phyloP scores from a whole-genome alignment of 495 filamentous ascomycete species.

The Aspergillus sclerotiicarbonarius region DNA sequence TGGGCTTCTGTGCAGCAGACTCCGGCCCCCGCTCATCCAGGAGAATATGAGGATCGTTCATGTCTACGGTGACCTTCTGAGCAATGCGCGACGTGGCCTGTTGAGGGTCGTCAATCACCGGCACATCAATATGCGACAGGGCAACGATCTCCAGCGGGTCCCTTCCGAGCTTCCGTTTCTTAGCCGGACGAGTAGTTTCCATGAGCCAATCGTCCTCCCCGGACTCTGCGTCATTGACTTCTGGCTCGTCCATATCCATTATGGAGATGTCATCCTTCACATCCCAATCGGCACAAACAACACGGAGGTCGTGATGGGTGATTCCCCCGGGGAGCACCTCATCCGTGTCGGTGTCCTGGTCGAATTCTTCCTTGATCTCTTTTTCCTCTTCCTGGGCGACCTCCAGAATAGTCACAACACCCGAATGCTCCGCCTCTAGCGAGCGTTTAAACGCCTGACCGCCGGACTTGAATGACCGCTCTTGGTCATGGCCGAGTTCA shows the following conservation, averaged over 20 bases:
- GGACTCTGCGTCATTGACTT: conserved; percentile 35
- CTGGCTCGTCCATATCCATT: conserved; percentile 29
- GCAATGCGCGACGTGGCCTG: conserved; percentile 63
- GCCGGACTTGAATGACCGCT: conserved; percentile 70
- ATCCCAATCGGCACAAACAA: conserved; percentile 84
- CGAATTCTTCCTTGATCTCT: conserved; percentile 56
- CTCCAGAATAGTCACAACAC: conserved; percentile 57
- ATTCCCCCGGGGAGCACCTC: conserved; percentile 57
- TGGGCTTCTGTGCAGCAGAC: conserved; percentile 41
- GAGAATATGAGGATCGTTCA: conserved; percentile 85
- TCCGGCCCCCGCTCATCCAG: conserved; percentile 62
- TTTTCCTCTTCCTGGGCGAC: conserved; percentile 54
- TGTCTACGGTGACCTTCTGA: conserved; percentile 76
- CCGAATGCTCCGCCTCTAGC: conserved; percentile 54
- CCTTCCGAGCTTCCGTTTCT: conserved; percentile 48
- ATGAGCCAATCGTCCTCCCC: conserved; percentile 50
- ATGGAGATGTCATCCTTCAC: conserved; percentile 44
- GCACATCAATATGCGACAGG: conserved; percentile 47
- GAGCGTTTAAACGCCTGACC: conserved; percentile 54
- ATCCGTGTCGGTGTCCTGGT: conserved; percentile 55
- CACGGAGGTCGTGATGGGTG: conserved; percentile 70
- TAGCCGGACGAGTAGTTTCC: conserved; percentile 44
- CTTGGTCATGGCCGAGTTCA: conserved; percentile 77
- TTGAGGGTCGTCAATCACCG: conserved; percentile 60
- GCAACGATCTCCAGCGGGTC: conserved; percentile 41